Evolutionary conservation across 2,329 filamentous ascomycete species (phyloP).

Genomic region (Alternaria sp.): DNA sequence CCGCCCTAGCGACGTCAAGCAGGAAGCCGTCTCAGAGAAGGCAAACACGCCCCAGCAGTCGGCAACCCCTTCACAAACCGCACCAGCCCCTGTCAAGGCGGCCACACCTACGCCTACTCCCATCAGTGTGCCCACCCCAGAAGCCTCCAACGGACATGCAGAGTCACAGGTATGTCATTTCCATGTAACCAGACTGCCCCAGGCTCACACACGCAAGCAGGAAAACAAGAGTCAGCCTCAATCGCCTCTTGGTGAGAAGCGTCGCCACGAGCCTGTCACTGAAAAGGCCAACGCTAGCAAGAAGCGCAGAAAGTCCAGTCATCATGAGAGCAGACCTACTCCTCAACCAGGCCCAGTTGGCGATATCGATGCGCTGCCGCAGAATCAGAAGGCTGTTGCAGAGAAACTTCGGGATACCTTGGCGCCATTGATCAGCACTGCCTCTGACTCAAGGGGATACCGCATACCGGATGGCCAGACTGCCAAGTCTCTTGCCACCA

Average conservation of each 20-base stretch:
- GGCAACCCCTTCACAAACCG: slow-evolving; percentile 28
- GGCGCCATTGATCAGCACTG: slow-evolving; percentile 68
- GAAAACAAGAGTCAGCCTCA: slow-evolving; percentile 43
- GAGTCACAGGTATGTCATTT: slow-evolving; percentile 35
- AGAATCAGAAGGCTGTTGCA: slow-evolving; percentile 73
- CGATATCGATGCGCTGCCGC: slow-evolving; percentile 59
- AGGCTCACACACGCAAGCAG: slow-evolving; percentile 30
- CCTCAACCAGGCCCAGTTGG: slow-evolving; percentile 18
- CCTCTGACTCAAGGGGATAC: slow-evolving; percentile 72
- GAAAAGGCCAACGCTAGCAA: slow-evolving; percentile 46
- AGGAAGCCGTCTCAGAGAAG: slow-evolving; percentile 56
- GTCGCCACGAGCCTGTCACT: slow-evolving; percentile 43
- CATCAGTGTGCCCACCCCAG: slow-evolving; percentile 19
- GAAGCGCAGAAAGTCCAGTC: slow-evolving; percentile 51
- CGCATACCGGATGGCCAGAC: slow-evolving; percentile 70
- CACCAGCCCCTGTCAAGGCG: slow-evolving; percentile 19
- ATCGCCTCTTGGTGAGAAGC: slow-evolving; percentile 50
- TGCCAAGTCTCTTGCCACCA: slow-evolving; percentile 70
- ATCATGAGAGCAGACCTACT: slow-evolving; percentile 38
- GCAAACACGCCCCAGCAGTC: slow-evolving; percentile 31
- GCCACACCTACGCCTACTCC: slow-evolving; percentile 27
- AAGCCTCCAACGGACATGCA: slow-evolving; percentile 37
- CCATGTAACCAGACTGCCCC: background rate
- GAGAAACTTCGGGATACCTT: slow-evolving; percentile 76
- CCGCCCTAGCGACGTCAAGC: slow-evolving; percentile 67